Evolutionary conservation across 768 basidiomycete genomes (phyloP).

Genomic region (Suillus alpinus): DNA sequence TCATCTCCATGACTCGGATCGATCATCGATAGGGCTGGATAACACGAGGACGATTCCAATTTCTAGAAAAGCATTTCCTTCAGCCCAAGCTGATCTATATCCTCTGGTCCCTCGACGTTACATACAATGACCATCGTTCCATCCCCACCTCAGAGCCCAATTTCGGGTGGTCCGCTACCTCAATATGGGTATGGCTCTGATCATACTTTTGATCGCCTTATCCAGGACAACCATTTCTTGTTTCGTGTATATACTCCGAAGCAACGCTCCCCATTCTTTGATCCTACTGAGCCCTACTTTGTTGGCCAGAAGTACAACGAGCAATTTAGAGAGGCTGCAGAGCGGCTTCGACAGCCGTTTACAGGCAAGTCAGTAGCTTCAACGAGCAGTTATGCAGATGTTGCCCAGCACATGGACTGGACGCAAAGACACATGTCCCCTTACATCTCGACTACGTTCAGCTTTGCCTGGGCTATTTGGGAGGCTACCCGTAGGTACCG

Average conservation of each 20-base stretch:
- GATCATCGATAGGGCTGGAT: conserved; percentile 25
- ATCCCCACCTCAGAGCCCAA: conserved; percentile 19
- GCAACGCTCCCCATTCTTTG: conserved; percentile 49
- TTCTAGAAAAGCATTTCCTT: conserved; percentile 27
- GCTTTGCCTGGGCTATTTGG: conserved; percentile 81
- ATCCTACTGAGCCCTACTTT: conserved; percentile 61
- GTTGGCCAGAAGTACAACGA: conserved; percentile 64
- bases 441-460: conserved; percentile 75
- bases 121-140: conserved; percentile 25
- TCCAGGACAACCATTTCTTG: conserved; percentile 67
- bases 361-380: conserved; percentile 29
- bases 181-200: conserved; percentile 73
- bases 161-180: conserved; percentile 40
- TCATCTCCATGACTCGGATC: conserved; percentile 24
- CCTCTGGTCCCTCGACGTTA: conserved; percentile 6
- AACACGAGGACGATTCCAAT: conserved; percentile 25
- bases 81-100: conserved; percentile 10
- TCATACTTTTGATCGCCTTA: conserved; percentile 57
- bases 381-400: conserved; percentile 53
- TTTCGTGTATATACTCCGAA: conserved; percentile 82
- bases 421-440: conserved; percentile 67
- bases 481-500: conserved; percentile 77
- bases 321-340: conserved; percentile 32
- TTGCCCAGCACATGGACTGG: conserved; percentile 73
- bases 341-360: conserved; percentile 34